These are phyloP conservation scores for Ganoderma multipileum DNA, from an alignment of 1,284 basidiomycete species.

Conservation along the genomic window DNA sequence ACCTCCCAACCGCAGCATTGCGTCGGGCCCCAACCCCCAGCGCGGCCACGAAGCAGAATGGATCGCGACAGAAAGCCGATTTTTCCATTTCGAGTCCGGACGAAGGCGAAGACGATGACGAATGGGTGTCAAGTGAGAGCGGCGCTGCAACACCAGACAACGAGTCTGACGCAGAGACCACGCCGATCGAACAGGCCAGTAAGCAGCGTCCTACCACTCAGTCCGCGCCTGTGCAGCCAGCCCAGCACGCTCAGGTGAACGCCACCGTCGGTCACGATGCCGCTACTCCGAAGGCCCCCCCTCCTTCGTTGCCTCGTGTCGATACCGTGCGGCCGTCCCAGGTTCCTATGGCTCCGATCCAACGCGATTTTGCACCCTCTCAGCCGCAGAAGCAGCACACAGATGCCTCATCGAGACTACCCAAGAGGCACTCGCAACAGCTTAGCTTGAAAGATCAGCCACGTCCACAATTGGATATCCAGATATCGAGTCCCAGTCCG, in stretches of 20 bases:
- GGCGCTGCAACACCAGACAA: constrained; percentile 70
- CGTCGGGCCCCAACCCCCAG: constrained; percentile 43
- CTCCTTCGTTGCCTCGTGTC: constrained; percentile 43
- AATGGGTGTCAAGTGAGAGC: constrained; percentile 79
- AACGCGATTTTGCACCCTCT: constrained; percentile 27
- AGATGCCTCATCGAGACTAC: constrained; percentile 16
- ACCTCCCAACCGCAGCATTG: constrained; percentile 41
- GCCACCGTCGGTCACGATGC: constrained; percentile 35
- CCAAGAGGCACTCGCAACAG: constrained; percentile 3
- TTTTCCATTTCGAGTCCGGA: constrained; percentile 64
- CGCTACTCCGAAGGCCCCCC: constrained; percentile 44
- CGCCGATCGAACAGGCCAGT: constrained; percentile 37
- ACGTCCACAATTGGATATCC: constrained; percentile 29
- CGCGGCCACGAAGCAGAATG: constrained; percentile 39
- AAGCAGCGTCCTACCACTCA: constrained; percentile 19
- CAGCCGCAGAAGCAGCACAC: constrained; percentile 22
- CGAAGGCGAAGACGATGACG: constrained; percentile 67
- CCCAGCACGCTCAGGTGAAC: constrained; percentile 27
- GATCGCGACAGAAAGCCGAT: constrained; percentile 54
- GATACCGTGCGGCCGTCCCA: constrained; percentile 35
- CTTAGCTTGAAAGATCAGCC: constrained; percentile 27
- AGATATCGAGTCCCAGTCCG: constrained; percentile 37
- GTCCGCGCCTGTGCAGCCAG: constrained; percentile 20
- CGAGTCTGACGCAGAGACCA: constrained; percentile 51
- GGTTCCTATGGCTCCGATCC: constrained; percentile 34